These are phyloP conservation scores for Ogataea haglerorum DNA, from an alignment of 805 yeast species.

Conservation along the genomic window DNA sequence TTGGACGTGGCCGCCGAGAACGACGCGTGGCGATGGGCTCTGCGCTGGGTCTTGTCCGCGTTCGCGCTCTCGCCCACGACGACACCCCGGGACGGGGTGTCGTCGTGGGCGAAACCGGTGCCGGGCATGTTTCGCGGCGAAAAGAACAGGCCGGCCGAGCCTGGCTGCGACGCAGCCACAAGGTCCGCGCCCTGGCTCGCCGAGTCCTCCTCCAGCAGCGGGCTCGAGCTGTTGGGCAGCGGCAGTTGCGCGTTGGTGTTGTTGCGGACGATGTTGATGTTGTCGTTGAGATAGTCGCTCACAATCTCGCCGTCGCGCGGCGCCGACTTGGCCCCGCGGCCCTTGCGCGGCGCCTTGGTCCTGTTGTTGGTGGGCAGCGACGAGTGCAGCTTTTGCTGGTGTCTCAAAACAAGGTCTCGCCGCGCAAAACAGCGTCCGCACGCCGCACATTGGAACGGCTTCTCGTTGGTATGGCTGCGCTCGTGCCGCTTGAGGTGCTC, in stretches of 20 bases:
- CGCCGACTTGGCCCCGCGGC: slow-evolving; percentile 17
- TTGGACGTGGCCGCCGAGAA: slow-evolving; percentile 61
- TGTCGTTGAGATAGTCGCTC: slow-evolving; percentile 40
- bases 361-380: slow-evolving; percentile 40
- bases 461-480: slow-evolving; percentile 91
- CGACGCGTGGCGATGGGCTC: slow-evolving; percentile 49
- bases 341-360: slow-evolving; percentile 33
- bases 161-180: background rate
- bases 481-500: slow-evolving; percentile 95
- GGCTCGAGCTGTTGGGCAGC: slow-evolving; percentile 17
- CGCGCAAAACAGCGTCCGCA: slow-evolving; percentile 96
- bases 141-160: slow-evolving; percentile 11
- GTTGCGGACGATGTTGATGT: slow-evolving; percentile 49
- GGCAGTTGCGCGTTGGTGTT: slow-evolving; percentile 54
- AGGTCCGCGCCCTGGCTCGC: background rate
- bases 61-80: background rate
- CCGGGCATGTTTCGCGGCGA: slow-evolving; percentile 16
- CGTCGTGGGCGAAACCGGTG: slow-evolving; percentile 3
- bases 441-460: slow-evolving; percentile 93
- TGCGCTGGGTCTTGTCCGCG: slow-evolving; percentile 15
- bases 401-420: slow-evolving; percentile 81
- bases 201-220: slow-evolving; percentile 4
- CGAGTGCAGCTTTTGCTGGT: slow-evolving; percentile 89
- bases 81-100: slow-evolving; percentile 15
- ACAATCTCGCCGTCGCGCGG: slow-evolving; percentile 33